A percentile compares a stretch with the other conserved stretches of the same genome.
phyloP scores from a whole-genome alignment of 192 early-diverging fungal genomes.

The Coemansia pectinata region DNA sequence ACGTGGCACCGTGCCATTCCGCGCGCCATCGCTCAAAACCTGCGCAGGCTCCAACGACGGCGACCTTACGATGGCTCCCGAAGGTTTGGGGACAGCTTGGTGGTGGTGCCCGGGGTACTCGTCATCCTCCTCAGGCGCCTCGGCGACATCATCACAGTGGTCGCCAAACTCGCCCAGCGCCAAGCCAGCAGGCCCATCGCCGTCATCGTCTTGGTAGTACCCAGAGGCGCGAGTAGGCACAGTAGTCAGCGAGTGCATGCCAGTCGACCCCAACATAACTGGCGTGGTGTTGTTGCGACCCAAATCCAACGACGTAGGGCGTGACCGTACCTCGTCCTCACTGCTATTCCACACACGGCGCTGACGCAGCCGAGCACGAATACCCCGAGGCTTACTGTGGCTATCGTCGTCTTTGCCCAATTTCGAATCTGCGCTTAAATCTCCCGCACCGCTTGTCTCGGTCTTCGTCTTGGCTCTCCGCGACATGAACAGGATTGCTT shows the following conservation, averaged over 20 bases:
- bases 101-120: slow-evolving; percentile 1
- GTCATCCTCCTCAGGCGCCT: slow-evolving; percentile 22
- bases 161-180: slow-evolving; percentile 49
- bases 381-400: slow-evolving; percentile 27
- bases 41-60: neutral
- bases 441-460: neutral
- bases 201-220: slow-evolving; percentile 1
- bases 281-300: slow-evolving; percentile 14
- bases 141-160: slow-evolving; percentile 38
- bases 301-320: slow-evolving; percentile 45
- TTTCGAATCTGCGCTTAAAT: slow-evolving; percentile 2
- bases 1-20: neutral
- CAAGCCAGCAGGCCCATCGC: slow-evolving; percentile 26
- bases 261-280: slow-evolving; percentile 15
- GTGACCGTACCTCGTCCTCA: slow-evolving; percentile 44
- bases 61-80: slow-evolving; percentile 35
- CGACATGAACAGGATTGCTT: slow-evolving; percentile 4
- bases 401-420: slow-evolving; percentile 36
- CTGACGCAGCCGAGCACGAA: slow-evolving; percentile 47
- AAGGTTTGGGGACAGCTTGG: slow-evolving; percentile 7
- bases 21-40: neutral
- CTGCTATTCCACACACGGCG: slow-evolving; percentile 45
- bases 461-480: neutral
- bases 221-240: slow-evolving; percentile 24
- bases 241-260: slow-evolving; percentile 43